A percentile compares a stretch with the other conserved stretches of the same genome.
These are phyloP conservation scores for Desmodesmus armatus DNA, from an alignment of 139 green algal genomes.

Conservation along the genomic window DNA sequence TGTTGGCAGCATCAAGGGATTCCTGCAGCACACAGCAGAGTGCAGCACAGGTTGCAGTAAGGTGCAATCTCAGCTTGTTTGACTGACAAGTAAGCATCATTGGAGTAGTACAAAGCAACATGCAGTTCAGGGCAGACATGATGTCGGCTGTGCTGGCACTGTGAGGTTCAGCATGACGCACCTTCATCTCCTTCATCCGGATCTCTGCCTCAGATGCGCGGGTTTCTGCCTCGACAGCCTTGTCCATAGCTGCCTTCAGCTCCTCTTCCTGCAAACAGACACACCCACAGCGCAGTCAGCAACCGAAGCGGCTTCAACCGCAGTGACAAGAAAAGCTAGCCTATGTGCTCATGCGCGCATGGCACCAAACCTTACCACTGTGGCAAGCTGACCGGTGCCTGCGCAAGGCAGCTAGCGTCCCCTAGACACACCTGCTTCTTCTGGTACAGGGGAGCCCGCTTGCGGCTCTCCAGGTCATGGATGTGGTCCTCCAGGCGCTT, in stretches of 20 bases:
- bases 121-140: not conserved
- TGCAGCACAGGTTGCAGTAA: not conserved
- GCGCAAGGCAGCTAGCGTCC: not conserved
- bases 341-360: not conserved
- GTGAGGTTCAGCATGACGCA: slow-evolving; percentile 12
- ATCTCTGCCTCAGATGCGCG: slow-evolving; percentile 73
- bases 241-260: slow-evolving; percentile 79
- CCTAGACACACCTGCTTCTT: slow-evolving; percentile 72
- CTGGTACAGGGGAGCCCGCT: slow-evolving; percentile 89
- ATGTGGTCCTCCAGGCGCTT: slow-evolving; percentile 79
- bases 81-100: no score
- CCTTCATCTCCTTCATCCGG: slow-evolving; percentile 67
- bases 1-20: slow-evolving; percentile 40
- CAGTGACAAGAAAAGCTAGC: no score
- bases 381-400: not conserved
- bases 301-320: not conserved
- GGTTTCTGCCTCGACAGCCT: slow-evolving; percentile 77
- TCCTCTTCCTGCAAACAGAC: slow-evolving; percentile 75
- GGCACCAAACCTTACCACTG: not conserved
- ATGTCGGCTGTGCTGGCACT: no score
- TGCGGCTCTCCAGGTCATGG: slow-evolving; percentile 85
- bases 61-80: not conserved
- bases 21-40: slow-evolving; percentile 18
- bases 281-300: not conserved
- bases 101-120: not conserved